A percentile compares a stretch with the other conserved stretches of the same genome.
Evolutionary conservation across 2,329 filamentous ascomycete species (phyloP).

Genomic region (Leptosphaerulina australis): DNA sequence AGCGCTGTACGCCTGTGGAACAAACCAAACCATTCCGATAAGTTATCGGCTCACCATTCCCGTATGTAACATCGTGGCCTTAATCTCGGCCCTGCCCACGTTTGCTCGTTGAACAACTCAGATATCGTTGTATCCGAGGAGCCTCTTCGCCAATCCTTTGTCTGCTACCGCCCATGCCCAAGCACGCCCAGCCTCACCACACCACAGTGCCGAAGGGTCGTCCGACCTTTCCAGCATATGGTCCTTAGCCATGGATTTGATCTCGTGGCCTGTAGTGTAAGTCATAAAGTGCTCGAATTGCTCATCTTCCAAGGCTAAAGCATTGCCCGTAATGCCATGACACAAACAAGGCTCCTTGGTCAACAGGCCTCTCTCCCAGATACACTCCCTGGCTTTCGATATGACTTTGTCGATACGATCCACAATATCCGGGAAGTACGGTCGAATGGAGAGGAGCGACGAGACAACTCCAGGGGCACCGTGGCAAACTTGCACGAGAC

Average conservation of each 20-base stretch:
- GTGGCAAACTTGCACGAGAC: conserved; percentile 70
- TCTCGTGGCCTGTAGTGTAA: conserved; percentile 62
- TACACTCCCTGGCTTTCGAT: conserved; percentile 57
- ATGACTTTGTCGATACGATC: conserved; percentile 62
- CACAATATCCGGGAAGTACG: conserved; percentile 62
- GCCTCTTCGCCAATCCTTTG: conserved; percentile 53
- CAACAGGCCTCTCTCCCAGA: conserved; percentile 64
- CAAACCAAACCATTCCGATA: not conserved
- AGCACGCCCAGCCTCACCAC: conserved; percentile 56
- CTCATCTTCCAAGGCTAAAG: conserved; percentile 59
- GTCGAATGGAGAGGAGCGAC: conserved; percentile 62
- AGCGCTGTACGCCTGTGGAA: conserved; percentile 7
- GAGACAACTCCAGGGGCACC: conserved; percentile 68
- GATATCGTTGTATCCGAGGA: conserved; percentile 59
- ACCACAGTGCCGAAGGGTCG: conserved; percentile 58
- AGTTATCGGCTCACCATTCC: conserved; percentile 6
- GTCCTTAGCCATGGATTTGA: conserved; percentile 60
- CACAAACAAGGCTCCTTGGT: conserved; percentile 70
- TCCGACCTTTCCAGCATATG: conserved; percentile 59
- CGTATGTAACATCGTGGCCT: conserved; percentile 30
- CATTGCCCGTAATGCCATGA: conserved; percentile 70
- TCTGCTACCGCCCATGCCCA: conserved; percentile 57
- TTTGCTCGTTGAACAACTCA: conserved; percentile 24
- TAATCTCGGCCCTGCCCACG: not conserved
- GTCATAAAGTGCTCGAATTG: conserved; percentile 64